Base-by-base conservation (phyloP, 148 eudicot genomes). In the Dysphania ambrosioides region DNA sequence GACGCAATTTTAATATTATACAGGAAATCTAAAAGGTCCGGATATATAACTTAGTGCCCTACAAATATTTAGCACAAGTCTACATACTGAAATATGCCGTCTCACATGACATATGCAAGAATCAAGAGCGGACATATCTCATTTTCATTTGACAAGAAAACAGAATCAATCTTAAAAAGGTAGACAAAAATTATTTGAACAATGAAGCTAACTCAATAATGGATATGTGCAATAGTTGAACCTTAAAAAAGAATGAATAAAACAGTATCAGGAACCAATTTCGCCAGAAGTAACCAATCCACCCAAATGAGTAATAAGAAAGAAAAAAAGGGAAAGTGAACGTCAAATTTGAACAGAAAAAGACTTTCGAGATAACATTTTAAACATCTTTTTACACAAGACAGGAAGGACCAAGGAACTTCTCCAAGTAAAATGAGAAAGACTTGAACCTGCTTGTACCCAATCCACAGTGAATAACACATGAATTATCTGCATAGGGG, bases 361-460 rank as follows among this genome's bases (percentile, higher is more conserved):
- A 55, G 24, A 40, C 15, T 15, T 73, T 74, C 55, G 59, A 44
- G 18, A 40, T 23, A 18, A 38, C 60, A 40, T 36, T 36, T 47
- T 47, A 21, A 3, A 47, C 18, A 47, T 0, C 4, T 47, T 36
- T 56, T 56, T 11, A 23, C 31, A 21, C 56, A 58, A 16, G 47
- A 11, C 68, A 55, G 30, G 68, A 68, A 19, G 47, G 23, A 74
- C 49, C 19, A 62, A 67, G 8, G 31, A 61, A 44, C 5, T 34
- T 18, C 26, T 32, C 19, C 24, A 41, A 72, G 41, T 47, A 57
- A 38, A 57, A 61, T 30, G 80, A 75, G 32, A 42, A 30, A 66
- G 53, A 63, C 71, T 31, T 53, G 51, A 77, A 93, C 98, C 97
- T 92, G 91, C 83, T 86, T 75, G 77, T 74, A 80, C 82, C 88